Conservation (phyloP, 2,329 filamentous ascomycete genomes). For the Emergomyces orientalis region DNA sequence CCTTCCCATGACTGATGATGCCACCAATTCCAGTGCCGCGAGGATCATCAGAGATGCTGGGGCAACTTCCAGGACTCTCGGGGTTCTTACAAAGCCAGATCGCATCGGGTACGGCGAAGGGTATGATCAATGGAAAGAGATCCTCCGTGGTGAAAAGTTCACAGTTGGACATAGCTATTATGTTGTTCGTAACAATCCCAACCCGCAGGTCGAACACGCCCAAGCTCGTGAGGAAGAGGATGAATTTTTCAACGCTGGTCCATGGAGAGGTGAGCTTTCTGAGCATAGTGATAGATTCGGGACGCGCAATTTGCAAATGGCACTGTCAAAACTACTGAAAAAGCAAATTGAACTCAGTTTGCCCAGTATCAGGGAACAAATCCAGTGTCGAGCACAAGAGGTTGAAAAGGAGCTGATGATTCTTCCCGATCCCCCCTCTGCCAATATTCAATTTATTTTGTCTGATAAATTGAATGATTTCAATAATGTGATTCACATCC, state of each 20-base stretch:
- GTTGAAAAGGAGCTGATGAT: constrained; percentile 48
- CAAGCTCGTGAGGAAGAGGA: constrained; percentile 43
- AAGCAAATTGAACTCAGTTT: constrained; percentile 36
- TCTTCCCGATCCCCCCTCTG: constrained; percentile 56
- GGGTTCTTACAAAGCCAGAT: constrained; percentile 80
- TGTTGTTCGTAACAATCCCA: constrained; percentile 54
- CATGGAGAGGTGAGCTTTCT: constrained; percentile 40
- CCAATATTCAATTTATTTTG: constrained; percentile 58
- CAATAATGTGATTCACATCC: constrained; percentile 43
- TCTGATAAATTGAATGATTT: constrained; percentile 52
- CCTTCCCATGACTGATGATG: constrained; percentile 67
- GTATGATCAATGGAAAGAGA: constrained; percentile 51
- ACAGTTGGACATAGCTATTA: constrained; percentile 66
- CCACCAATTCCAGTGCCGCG: constrained; percentile 64
- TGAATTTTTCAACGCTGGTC: constrained; percentile 40
- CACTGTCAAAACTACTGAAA: constrained; percentile 42
- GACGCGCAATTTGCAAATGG: constrained; percentile 41
- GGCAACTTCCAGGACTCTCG: constrained; percentile 54
- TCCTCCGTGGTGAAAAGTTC: constrained; percentile 55
- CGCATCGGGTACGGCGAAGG: constrained; percentile 47
- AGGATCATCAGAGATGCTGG: constrained; percentile 51
- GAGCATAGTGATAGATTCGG: constrained; percentile 42
- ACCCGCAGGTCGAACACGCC: constrained; percentile 35
- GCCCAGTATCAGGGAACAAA: constrained; percentile 31
- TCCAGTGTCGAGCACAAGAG: constrained; percentile 38